A percentile compares a stretch with the other conserved stretches of the same genome.
phyloP scores from a whole-genome alignment of 129 eudicot species.

The Glebionis coronaria region DNA sequence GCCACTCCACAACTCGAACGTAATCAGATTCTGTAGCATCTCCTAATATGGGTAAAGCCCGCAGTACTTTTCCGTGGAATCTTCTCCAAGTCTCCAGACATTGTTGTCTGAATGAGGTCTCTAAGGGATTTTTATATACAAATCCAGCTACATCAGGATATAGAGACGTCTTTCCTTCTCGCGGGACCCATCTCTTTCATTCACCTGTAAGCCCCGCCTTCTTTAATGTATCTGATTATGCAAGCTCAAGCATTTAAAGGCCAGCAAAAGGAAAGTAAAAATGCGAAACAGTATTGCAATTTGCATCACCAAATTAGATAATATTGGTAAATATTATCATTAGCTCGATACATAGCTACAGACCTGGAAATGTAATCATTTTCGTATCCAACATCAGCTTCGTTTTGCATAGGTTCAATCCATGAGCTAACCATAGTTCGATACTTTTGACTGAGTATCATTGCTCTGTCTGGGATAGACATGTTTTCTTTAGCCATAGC shows the following conservation, averaged over 20 bases:
- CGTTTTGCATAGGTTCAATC: slow-evolving; percentile 97
- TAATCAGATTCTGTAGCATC: slow-evolving; percentile 72
- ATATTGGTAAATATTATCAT: neutral
- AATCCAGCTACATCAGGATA: slow-evolving; percentile 92
- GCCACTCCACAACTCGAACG: slow-evolving; percentile 76
- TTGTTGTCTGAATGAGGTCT: slow-evolving; percentile 90
- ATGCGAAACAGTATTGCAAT: neutral
- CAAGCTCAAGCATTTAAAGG: too few relatives aligned
- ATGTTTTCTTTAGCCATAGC: slow-evolving; percentile 81
- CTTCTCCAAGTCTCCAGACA: slow-evolving; percentile 81
- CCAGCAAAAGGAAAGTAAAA: too few relatives aligned
- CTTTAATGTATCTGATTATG: slow-evolving; percentile 56
- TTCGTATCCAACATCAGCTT: slow-evolving; percentile 94
- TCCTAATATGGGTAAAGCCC: slow-evolving; percentile 65
- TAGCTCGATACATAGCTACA: neutral
- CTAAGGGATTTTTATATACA: slow-evolving; percentile 69
- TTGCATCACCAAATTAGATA: neutral
- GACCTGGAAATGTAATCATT: slow-evolving; percentile 93
- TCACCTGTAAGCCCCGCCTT: slow-evolving; percentile 98
- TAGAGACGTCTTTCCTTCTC: slow-evolving; percentile 85
- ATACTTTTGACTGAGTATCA: slow-evolving; percentile 87
- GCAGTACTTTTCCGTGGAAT: slow-evolving; percentile 78
- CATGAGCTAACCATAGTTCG: slow-evolving; percentile 94
- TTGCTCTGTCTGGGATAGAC: slow-evolving; percentile 89
- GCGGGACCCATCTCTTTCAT: slow-evolving; percentile 97